A percentile compares a stretch with the other conserved stretches of the same genome.
These are phyloP conservation scores for Phyllosticta citribraziliensis DNA, from an alignment of 2,329 filamentous ascomycete genomes.

Conservation along the genomic window DNA sequence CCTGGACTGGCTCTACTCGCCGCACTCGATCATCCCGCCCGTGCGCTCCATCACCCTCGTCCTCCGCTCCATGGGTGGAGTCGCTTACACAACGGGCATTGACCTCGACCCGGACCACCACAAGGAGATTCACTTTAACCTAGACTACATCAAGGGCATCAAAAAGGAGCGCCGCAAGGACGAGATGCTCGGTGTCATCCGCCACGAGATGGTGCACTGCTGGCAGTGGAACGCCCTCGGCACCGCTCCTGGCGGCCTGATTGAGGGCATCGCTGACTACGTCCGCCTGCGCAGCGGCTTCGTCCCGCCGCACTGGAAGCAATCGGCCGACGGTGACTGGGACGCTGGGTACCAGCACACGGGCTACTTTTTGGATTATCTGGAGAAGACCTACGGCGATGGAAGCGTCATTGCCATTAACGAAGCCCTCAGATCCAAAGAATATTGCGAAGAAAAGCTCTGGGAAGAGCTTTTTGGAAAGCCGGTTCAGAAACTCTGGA, in stretches of 20 bases:
- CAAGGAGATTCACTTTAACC: slow-evolving; percentile 84
- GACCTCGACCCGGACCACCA: slow-evolving; percentile 69
- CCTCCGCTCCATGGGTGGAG: slow-evolving; percentile 67
- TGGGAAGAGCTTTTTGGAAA: slow-evolving; percentile 60
- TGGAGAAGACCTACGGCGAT: slow-evolving; percentile 55
- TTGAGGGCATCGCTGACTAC: slow-evolving; percentile 91
- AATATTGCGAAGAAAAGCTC: slow-evolving; percentile 35
- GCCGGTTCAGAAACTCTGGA: slow-evolving; percentile 61
- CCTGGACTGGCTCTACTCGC: slow-evolving; percentile 59
- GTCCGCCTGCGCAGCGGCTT: slow-evolving; percentile 67
- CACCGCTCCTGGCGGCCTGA: slow-evolving; percentile 56
- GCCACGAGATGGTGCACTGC: slow-evolving; percentile 92
- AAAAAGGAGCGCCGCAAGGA: slow-evolving; percentile 28
- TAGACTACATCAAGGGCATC: slow-evolving; percentile 55
- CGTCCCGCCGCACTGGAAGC: slow-evolving; percentile 74
- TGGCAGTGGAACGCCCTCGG: slow-evolving; percentile 66
- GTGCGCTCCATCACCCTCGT: slow-evolving; percentile 81
- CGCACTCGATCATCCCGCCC: slow-evolving; percentile 37
- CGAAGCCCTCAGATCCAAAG: slow-evolving; percentile 51
- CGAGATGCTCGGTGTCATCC: slow-evolving; percentile 75
- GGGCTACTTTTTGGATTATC: slow-evolving; percentile 79
- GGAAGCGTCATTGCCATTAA: slow-evolving; percentile 50
- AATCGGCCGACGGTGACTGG: slow-evolving; percentile 54
- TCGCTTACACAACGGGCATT: slow-evolving; percentile 78
- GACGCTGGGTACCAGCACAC: slow-evolving; percentile 85